phyloP scores from a whole-genome alignment of 352 stramenopile genomes.

The Phytophthora aleatoria region DNA sequence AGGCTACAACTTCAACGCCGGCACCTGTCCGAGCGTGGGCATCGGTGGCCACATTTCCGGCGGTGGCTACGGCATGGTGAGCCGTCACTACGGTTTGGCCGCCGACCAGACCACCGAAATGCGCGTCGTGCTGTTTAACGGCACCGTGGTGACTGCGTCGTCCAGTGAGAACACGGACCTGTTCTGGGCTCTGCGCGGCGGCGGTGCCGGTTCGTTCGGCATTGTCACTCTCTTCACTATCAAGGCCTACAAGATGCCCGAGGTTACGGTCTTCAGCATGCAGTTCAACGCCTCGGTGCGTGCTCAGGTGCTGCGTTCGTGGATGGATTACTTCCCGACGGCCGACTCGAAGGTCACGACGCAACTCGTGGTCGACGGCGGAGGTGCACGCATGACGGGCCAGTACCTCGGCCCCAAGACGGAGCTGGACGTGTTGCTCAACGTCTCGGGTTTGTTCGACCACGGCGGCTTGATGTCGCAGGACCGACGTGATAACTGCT shows the following conservation, averaged over 20 bases:
- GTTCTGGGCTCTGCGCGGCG: conserved; percentile 57
- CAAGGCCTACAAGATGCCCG: conserved; percentile 47
- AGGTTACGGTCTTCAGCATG: conserved; percentile 51
- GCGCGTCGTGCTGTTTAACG: conserved; percentile 53
- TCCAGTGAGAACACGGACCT: conserved; percentile 43
- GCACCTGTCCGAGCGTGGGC: conserved; percentile 55
- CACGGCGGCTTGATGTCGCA: conserved; percentile 39
- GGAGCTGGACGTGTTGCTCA: conserved; percentile 43
- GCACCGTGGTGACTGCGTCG: conserved; percentile 47
- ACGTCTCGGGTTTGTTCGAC: conserved; percentile 41
- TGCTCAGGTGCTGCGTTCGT: conserved; percentile 41
- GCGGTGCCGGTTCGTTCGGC: conserved; percentile 56
- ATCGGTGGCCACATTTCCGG: conserved; percentile 60
- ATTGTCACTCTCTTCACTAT: conserved; percentile 61
- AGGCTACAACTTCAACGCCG: conserved; percentile 61
- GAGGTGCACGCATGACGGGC: conserved; percentile 38
- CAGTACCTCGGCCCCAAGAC: conserved; percentile 48
- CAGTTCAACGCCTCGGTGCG: conserved; percentile 43
- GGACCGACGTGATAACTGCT: conserved; percentile 49
- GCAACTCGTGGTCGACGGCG: conserved; percentile 47
- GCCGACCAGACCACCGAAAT: conserved; percentile 50
- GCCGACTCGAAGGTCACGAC: conserved; percentile 55
- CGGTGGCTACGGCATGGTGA: conserved; percentile 56
- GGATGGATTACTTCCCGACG: conserved; percentile 61
- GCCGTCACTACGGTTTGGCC: conserved; percentile 52